phyloP scores from a whole-genome alignment of 768 basidiomycete species.

The Tricholoma flavovirens region DNA sequence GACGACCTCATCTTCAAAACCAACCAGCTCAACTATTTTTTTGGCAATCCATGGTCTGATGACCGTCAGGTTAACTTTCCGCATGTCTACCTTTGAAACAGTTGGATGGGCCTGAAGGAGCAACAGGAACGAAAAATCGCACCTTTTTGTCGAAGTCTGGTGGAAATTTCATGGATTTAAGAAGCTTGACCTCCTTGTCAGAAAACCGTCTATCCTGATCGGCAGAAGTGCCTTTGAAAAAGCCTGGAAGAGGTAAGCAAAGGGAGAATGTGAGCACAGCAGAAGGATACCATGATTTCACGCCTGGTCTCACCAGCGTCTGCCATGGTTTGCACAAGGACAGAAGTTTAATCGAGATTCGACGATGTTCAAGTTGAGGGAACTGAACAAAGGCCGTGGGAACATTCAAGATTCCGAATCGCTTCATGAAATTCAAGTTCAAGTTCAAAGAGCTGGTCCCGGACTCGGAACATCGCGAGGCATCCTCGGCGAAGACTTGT shows the following conservation, averaged over 20 bases:
- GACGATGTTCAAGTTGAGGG: neutral
- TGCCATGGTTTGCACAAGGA: constrained; percentile 35
- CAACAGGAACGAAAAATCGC: constrained; percentile 1
- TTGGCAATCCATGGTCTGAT: constrained; percentile 95
- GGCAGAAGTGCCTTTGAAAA: constrained; percentile 87
- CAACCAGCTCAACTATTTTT: constrained; percentile 84
- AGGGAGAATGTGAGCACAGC: constrained; percentile 16
- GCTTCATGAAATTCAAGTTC: too few relatives aligned
- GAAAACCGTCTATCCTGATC: constrained; percentile 92
- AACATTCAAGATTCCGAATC: too few relatives aligned
- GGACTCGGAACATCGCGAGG: too few relatives aligned
- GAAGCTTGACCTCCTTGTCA: constrained; percentile 88
- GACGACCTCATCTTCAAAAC: constrained; percentile 95
- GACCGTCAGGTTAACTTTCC: constrained; percentile 89
- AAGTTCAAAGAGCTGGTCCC: too few relatives aligned
- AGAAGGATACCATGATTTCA: constrained; percentile 18
- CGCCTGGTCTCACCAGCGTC: constrained; percentile 45
- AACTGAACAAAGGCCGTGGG: constrained; percentile 11
- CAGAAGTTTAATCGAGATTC: neutral
- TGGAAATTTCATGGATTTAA: constrained; percentile 89
- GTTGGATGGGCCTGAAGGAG: neutral
- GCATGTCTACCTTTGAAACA: constrained; percentile 73
- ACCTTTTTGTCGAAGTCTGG: constrained; percentile 86
- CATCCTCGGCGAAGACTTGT: too few relatives aligned
- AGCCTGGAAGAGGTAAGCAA: constrained; percentile 42